A percentile compares a stretch with the other conserved stretches of the same genome.
These are phyloP conservation scores for Torulaspora franciscae DNA, from an alignment of 805 yeast genomes.

Conservation along the genomic window DNA sequence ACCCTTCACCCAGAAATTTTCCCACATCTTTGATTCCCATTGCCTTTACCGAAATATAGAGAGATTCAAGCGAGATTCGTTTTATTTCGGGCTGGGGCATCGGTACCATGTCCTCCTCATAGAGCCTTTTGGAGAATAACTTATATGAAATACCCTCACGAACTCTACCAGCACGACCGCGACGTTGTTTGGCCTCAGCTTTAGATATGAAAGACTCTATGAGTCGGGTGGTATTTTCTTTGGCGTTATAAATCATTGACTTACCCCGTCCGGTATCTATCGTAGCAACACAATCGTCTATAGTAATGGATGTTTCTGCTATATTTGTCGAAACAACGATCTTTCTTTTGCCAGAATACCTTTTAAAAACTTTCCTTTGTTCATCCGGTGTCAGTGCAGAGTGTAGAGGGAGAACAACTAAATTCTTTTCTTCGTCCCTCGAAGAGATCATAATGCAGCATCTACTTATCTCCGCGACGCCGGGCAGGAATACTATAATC, in stretches of 20 bases:
- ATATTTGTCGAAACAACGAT: constrained; percentile 87
- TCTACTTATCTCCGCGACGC: constrained; percentile 77
- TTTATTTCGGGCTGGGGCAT: constrained; percentile 88
- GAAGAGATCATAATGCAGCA: constrained; percentile 38
- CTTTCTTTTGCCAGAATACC: constrained; percentile 59
- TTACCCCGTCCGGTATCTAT: constrained; percentile 86
- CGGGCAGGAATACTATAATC: constrained; percentile 81
- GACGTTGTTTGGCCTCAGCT: constrained; percentile 84
- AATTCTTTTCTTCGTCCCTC: constrained; percentile 16
- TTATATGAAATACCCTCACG: constrained; percentile 77
- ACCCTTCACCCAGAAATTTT: constrained; percentile 63
- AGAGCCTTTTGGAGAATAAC: constrained; percentile 61
- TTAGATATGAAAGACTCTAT: constrained; percentile 82
- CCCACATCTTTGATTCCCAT: constrained; percentile 78
- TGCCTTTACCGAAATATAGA: constrained; percentile 78
- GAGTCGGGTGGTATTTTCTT: constrained; percentile 61
- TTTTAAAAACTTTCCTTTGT: constrained; percentile 68
- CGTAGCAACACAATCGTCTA: constrained; percentile 90
- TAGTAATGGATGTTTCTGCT: constrained; percentile 96
- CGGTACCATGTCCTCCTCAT: constrained; percentile 50
- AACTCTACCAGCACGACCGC: constrained; percentile 99
- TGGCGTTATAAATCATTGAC: constrained; percentile 64
- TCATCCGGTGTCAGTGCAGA: constrained; percentile 81
- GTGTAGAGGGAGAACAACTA: constrained; percentile 69
- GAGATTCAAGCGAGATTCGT: constrained; percentile 75